Base-by-base conservation (phyloP, 1,284 basidiomycete species). In the Ustilago hordei region DNA sequence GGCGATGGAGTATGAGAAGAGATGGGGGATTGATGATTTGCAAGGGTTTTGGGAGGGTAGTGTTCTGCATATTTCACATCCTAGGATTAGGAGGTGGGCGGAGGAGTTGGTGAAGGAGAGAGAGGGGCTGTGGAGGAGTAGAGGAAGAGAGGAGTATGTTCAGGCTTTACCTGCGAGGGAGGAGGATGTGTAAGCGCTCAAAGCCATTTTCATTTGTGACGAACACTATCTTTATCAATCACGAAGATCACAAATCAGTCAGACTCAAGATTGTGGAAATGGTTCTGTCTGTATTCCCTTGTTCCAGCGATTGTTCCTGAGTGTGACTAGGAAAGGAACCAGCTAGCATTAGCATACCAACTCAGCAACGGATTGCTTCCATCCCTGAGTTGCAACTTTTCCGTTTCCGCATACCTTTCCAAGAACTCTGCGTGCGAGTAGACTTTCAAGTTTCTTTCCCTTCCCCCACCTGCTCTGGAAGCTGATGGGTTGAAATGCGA, bases 281-380 rank as follows among this genome's bases (percentile, higher is more conserved):
- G 13, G 3, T 54, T 5, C n/a, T 19, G 3, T 45, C 19, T 45
- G 19, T 11, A 45, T 45, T 45, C 43, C 15, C 43, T 3, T 19
- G 7, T 19, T 45, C 43, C 43, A 45, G 17, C 3, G 23, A 45
- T 8, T 19, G 7, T 7, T 4, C 5, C 23, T 11, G 8, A 36
- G 15, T n/a, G 34, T n/a, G 60, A 8, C 50, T 71, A 84, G 13
- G 84, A 80, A 19, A 86, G 64, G 68, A 85, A 80, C 81, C 83
- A 85, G 84, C 94, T 93, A 74, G 95, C 94, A 87, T 96, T 96
- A 85, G 92, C 90, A 85, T 96, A 96, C 85, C 91, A 93, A 76
- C 92, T 91, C 64, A 95, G 81, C 88, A 96, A 88, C 2, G 95
- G 94, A 85, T 96, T 96, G 85, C 93, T 92, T 52, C 94, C 93